Evolutionary conservation across 306 rosid genomes (phyloP).

Genomic region (Morella rubra): DNA sequence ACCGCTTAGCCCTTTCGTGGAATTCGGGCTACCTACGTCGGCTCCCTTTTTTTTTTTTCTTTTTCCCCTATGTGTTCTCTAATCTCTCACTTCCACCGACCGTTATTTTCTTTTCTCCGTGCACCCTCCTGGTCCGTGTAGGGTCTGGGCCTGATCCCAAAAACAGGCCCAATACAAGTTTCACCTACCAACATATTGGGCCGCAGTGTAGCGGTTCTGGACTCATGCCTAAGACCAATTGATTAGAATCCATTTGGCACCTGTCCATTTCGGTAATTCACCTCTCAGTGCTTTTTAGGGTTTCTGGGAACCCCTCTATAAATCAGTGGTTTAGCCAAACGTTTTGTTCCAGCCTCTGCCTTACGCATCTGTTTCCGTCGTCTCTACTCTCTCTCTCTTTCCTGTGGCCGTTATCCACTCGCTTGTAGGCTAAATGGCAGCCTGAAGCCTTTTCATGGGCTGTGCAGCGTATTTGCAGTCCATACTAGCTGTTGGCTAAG

Average conservation of each 20-base stretch:
- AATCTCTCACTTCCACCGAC: background rate
- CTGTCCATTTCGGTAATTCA: slow-evolving; percentile 1
- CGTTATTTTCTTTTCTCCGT: background rate
- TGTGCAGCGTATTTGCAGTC: background rate
- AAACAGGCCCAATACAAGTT: background rate
- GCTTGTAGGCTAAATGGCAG: background rate
- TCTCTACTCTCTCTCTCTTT: background rate
- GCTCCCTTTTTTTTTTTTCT: background rate
- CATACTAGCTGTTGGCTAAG: background rate
- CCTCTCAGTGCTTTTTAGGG: background rate
- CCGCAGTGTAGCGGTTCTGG: background rate
- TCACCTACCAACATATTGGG: background rate
- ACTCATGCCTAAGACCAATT: too few species aligned
- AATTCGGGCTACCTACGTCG: background rate
- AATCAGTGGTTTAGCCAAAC: background rate
- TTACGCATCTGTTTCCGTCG: background rate
- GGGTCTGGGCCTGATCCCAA: background rate
- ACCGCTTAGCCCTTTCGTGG: background rate
- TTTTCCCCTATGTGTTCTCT: too few species aligned
- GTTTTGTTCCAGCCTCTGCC: background rate
- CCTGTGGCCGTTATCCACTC: background rate
- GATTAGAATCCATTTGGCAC: too few species aligned
- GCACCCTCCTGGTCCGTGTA: background rate
- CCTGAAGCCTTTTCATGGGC: background rate
- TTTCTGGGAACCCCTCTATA: slow-evolving; percentile 4